Percentiles rank a stretch among this genome's conserved stretches.
Conservation (phyloP, 495 filamentous ascomycete species). For the Penicillium ucsense region DNA sequence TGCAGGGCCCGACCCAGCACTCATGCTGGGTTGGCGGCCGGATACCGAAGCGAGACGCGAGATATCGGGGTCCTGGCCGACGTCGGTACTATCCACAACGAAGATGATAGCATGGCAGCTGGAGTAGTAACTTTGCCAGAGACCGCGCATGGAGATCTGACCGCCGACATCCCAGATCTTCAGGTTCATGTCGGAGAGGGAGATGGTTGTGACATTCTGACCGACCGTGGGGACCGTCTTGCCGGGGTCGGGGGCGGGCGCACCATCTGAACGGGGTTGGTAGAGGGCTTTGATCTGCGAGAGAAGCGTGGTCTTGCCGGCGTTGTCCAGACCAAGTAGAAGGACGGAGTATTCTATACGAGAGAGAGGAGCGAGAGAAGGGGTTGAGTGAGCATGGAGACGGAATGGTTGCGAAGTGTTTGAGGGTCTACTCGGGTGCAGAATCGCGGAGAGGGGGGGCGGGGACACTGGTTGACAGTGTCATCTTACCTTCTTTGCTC, state of each 20-base stretch:
- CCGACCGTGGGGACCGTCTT: slow-evolving; percentile 94
- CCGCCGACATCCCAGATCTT: slow-evolving; percentile 99
- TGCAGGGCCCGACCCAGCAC: slow-evolving; percentile 17
- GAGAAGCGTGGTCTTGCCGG: slow-evolving; percentile 96
- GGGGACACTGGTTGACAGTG: not conserved
- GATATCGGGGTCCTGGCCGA: slow-evolving; percentile 63
- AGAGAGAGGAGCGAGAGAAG: not conserved
- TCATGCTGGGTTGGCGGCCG: slow-evolving; percentile 17
- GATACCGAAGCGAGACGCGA: slow-evolving; percentile 19
- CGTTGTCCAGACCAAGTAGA: slow-evolving; percentile 94
- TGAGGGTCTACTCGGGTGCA: too few relatives aligned
- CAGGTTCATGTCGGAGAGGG: slow-evolving; percentile 82
- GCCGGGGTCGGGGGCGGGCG: slow-evolving; percentile 41
- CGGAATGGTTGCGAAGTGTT: too few relatives aligned
- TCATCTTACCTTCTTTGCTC: slow-evolving; percentile 72
- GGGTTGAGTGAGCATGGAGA: too few relatives aligned
- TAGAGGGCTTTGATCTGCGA: slow-evolving; percentile 88
- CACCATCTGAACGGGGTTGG: slow-evolving; percentile 49
- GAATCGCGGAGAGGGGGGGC: not conserved
- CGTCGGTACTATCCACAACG: slow-evolving; percentile 86
- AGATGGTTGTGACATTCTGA: slow-evolving; percentile 88
- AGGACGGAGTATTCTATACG: slow-evolving; percentile 86
- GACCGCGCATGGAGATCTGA: slow-evolving; percentile 74
- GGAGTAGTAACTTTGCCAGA: slow-evolving; percentile 94
- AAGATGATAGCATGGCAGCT: slow-evolving; percentile 95